phyloP scores from a whole-genome alignment of 2,329 filamentous ascomycete species.

The Phaeosphaeriaceae sp. region DNA sequence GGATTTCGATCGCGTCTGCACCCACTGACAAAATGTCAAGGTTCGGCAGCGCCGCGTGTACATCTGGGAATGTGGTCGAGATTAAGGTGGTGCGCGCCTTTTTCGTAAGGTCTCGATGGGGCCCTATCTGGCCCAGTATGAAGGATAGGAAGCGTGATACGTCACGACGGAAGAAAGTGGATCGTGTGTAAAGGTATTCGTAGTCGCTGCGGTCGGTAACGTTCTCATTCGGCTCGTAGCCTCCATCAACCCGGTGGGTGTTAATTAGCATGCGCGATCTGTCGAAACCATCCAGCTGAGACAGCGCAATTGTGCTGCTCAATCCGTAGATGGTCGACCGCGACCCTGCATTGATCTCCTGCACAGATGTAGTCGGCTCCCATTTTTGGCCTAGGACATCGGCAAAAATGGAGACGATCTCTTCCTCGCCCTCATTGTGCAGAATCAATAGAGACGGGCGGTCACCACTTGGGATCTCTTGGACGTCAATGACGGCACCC shows the following conservation, averaged over 20 bases:
- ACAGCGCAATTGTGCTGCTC: constrained; percentile 61
- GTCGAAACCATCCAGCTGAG: constrained; percentile 63
- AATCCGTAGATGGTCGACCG: constrained; percentile 73
- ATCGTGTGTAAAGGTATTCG: constrained; percentile 81
- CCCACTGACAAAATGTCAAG: constrained; percentile 87
- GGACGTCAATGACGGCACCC: constrained; percentile 41
- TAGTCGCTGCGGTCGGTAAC: constrained; percentile 78
- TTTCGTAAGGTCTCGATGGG: constrained; percentile 76
- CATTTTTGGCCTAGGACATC: constrained; percentile 79
- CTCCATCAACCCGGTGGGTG: constrained; percentile 75
- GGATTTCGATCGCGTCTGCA: constrained; percentile 82
- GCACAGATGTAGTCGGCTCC: constrained; percentile 63
- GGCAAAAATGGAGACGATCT: constrained; percentile 76
- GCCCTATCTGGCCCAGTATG: constrained; percentile 77
- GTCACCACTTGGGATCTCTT: constrained; percentile 38
- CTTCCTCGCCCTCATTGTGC: constrained; percentile 73
- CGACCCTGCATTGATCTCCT: constrained; percentile 61
- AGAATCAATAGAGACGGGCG: constrained; percentile 60
- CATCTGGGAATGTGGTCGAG: constrained; percentile 86
- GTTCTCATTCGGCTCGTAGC: constrained; percentile 63
- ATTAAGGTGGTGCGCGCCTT: constrained; percentile 84
- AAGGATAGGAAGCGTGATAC: constrained; percentile 80
- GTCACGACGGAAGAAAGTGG: constrained; percentile 75
- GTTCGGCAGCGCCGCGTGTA: constrained; percentile 81
- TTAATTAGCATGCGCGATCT: constrained; percentile 72